Evolutionary conservation across 129 eudicot species (phyloP), one percentile per base, ranked within the genome.

Genomic region (Rutidosis leptorrhynchoides): DNA sequence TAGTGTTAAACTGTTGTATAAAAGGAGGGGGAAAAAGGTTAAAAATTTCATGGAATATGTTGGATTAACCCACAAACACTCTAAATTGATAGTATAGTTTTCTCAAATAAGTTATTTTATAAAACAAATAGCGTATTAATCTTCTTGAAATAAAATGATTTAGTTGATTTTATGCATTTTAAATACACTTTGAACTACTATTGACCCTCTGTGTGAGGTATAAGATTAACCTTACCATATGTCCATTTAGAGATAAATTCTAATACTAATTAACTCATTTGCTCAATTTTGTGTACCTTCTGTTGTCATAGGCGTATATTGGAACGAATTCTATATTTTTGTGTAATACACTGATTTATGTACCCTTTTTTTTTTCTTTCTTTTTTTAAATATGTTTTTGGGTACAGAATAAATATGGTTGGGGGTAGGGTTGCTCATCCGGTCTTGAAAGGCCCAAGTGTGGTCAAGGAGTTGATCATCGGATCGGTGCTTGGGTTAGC

Each of bases 351-450:
- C 42, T 9, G 17, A 29, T 27, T 67, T 11, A 64, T 71, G 63
- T 52, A n/a, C n/a, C n/a, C n/a, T 62, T 32, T 29, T 49, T 68
- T 58, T n/a, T n/a, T n/a, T n/a, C n/a, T n/a, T n/a, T n/a, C n/a
- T n/a, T n/a, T n/a, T n/a, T n/a, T n/a, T n/a, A n/a, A n/a, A n/a
- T n/a, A n/a, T 37, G 52, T 49, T 51, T 58, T 8, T 40, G 46
- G 1, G 5, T 52, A 61, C 70, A 75, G 79, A 65, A 4, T 21
- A 58, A 78, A 63, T 22, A 78, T 78, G 82, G 73, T 73, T 24
- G 82, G 74, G 9, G 82, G 82, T 58, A 52, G 82, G 59, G 82
- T 78, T 58, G 82, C 82, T 40, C 82, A 78, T 72, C 74, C 77
- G 0, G 64, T 73, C 20, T 72, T 78, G 78, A 78, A 78, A 78